These are phyloP conservation scores for Boletellus sp. DNA, from an alignment of 768 basidiomycete genomes.

Conservation along the genomic window DNA sequence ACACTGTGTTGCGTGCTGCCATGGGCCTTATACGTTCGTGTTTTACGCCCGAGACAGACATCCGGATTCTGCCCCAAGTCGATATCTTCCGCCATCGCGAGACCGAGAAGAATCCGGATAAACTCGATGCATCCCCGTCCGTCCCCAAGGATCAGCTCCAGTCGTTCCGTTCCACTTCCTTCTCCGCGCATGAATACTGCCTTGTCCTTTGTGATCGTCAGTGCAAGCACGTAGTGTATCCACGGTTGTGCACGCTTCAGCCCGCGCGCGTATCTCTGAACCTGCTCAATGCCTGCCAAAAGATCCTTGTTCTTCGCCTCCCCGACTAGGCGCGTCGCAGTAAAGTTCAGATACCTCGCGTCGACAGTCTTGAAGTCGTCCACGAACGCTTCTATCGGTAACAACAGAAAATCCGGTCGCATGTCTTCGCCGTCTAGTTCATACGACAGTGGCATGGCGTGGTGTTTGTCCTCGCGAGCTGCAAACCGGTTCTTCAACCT, in stretches of 20 bases:
- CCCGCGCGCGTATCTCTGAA: background rate
- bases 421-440: slow-evolving; percentile 1
- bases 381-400: background rate
- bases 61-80: background rate
- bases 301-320: background rate
- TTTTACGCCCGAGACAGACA: background rate
- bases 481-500: slow-evolving; percentile 1
- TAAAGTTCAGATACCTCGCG: background rate
- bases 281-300: background rate
- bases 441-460: slow-evolving; percentile 30
- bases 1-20: no score
- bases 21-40: no score
- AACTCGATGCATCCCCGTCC: slow-evolving; percentile 3
- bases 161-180: background rate
- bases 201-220: slow-evolving; percentile 1
- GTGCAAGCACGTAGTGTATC: slow-evolving; percentile 2
- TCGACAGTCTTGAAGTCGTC: background rate
- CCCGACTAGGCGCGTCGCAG: background rate
- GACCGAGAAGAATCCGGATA: slow-evolving; percentile 4
- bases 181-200: slow-evolving; percentile 4
- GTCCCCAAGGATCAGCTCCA: background rate
- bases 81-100: background rate
- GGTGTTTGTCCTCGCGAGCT: background rate
- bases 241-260: slow-evolving; percentile 5
- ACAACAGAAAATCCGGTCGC: slow-evolving; percentile 3